Evolutionary conservation across 176 grass and related monocot species (phyloP).

Genomic region (Oryza australiensis): DNA sequence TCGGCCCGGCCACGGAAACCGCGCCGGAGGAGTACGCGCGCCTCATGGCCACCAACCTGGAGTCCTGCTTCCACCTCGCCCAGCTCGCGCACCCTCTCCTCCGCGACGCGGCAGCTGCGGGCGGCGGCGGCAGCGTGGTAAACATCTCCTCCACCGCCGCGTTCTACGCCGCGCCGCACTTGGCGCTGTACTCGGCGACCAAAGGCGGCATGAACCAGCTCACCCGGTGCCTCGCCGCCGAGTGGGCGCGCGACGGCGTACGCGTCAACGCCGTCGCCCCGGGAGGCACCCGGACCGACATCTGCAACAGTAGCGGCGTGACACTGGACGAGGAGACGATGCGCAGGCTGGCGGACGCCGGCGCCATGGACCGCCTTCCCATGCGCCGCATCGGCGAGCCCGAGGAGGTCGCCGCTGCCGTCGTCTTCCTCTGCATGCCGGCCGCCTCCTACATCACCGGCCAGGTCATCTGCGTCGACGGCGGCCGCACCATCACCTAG

Average conservation of each 20-base stretch:
- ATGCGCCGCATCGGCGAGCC: constrained; percentile 25
- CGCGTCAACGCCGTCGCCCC: constrained; percentile 43
- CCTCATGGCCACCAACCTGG: constrained; percentile 44
- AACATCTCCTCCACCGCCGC: constrained; percentile 35
- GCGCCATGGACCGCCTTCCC: neutral
- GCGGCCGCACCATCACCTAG: constrained; percentile 19
- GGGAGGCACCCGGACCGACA: constrained; percentile 17
- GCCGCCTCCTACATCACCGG: constrained; percentile 43
- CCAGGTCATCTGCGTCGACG: constrained; percentile 49
- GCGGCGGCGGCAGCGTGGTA: constrained; percentile 5
- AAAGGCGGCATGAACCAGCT: constrained; percentile 45
- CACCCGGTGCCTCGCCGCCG: constrained; percentile 29
- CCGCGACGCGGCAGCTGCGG: neutral
- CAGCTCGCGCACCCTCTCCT: constrained; percentile 45
- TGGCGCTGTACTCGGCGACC: constrained; percentile 11
- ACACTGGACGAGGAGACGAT: neutral
- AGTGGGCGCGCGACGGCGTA: constrained; percentile 29
- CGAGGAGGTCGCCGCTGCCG: constrained; percentile 35
- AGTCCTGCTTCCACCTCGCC: constrained; percentile 45
- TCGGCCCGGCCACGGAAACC: neutral
- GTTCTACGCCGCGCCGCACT: neutral
- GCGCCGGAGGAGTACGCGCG: constrained; percentile 35
- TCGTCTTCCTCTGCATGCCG: constrained; percentile 51
- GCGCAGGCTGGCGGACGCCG: neutral
- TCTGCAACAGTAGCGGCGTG: neutral